These are phyloP conservation scores for Misopates orontium DNA, from an alignment of 257 asterid species.

Conservation along the genomic window DNA sequence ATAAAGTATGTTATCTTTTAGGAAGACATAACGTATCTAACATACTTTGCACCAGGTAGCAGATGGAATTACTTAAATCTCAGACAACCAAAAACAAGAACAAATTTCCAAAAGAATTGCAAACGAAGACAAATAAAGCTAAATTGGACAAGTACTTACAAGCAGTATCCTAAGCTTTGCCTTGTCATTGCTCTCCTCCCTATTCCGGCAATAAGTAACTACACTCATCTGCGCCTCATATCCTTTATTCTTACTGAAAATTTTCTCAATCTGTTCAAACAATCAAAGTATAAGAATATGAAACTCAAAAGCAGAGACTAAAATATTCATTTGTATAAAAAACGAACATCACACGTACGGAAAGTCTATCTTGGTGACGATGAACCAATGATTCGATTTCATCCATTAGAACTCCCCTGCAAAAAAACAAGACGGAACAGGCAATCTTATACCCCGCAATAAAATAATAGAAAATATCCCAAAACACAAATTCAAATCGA, in stretches of 20 bases:
- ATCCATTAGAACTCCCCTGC: slow-evolving; percentile 79
- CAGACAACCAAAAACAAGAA: slow-evolving; percentile 4
- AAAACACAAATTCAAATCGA: slow-evolving; percentile 1
- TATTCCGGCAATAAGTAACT: slow-evolving; percentile 70
- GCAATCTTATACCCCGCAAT: background rate
- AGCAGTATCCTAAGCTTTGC: slow-evolving; percentile 79
- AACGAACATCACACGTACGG: slow-evolving; percentile 51
- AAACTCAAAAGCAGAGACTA: slow-evolving; percentile 8
- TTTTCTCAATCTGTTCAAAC: slow-evolving; percentile 61
- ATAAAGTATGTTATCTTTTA: background rate
- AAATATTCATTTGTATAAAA: background rate
- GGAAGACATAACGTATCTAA: background rate
- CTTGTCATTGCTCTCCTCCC: slow-evolving; percentile 64
- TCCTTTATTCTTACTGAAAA: slow-evolving; percentile 71
- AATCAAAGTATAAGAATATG: slow-evolving; percentile 13
- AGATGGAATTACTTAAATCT: background rate
- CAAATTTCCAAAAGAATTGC: background rate
- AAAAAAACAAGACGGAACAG: slow-evolving; percentile 25
- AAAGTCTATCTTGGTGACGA: slow-evolving; percentile 88
- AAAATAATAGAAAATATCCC: background rate
- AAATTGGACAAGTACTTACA: slow-evolving; percentile 49
- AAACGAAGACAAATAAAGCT: background rate
- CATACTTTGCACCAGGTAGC: background rate
- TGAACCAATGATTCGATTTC: slow-evolving; percentile 87
- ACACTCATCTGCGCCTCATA: slow-evolving; percentile 71